These are phyloP conservation scores for Arabidopsis suecica DNA, from an alignment of 345 rosid species.

Conservation along the genomic window DNA sequence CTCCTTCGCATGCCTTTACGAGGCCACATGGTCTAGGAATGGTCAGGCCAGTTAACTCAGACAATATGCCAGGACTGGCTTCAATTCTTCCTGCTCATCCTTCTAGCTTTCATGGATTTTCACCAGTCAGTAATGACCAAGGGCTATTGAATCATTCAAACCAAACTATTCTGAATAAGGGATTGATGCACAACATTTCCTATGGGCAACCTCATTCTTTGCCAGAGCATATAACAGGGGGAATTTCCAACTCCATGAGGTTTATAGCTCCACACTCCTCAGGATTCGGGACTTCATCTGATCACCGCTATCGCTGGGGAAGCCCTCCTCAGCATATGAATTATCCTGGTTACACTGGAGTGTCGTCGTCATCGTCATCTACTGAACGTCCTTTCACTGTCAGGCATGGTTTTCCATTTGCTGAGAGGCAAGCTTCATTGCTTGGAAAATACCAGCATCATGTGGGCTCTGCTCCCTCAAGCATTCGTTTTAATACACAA, in stretches of 20 bases:
- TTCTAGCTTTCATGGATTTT: conserved; percentile 64
- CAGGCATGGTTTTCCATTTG: conserved; percentile 61
- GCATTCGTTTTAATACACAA: conserved; percentile 63
- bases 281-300: conserved; percentile 72
- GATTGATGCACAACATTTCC: conserved; percentile 54
- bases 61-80: conserved; percentile 77
- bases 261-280: conserved; percentile 61
- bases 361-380: conserved; percentile 60
- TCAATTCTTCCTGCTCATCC: conserved; percentile 74
- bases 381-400: conserved; percentile 55
- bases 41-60: conserved; percentile 58
- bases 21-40: conserved; percentile 66
- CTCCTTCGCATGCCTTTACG: conserved; percentile 62
- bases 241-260: conserved; percentile 53
- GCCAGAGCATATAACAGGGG: conserved; percentile 55
- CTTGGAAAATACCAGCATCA: conserved; percentile 70
- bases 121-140: conserved; percentile 80
- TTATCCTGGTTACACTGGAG: conserved; percentile 62
- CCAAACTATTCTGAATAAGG: conserved; percentile 52
- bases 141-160: conserved; percentile 59
- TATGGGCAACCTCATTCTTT: conserved; percentile 63
- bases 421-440: conserved; percentile 59
- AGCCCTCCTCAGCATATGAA: conserved; percentile 65
- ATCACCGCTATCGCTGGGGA: conserved; percentile 95
- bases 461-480: conserved; percentile 96